phyloP scores from a whole-genome alignment of 179 eudicot genomes.

The Beta lomatogona region DNA sequence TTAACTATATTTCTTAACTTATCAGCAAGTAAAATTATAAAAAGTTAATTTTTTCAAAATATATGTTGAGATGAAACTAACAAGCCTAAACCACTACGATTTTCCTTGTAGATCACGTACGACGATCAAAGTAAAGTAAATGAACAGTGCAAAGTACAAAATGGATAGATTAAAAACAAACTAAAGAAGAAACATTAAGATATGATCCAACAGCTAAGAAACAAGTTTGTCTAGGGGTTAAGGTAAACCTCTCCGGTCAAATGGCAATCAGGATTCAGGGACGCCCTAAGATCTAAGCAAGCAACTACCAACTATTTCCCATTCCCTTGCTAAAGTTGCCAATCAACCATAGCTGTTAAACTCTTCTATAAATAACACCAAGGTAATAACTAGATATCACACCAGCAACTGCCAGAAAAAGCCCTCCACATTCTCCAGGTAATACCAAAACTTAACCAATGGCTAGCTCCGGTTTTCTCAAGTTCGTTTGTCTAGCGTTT shows the following conservation, averaged over 20 bases:
- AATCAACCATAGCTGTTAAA: background rate
- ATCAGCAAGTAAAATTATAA: no score
- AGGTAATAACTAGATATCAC: background rate
- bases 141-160: no score
- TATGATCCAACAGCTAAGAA: background rate
- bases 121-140: no score
- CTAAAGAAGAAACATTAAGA: background rate
- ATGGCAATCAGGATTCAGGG: background rate
- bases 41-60: no score
- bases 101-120: no score
- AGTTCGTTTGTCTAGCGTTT: conserved; percentile 16
- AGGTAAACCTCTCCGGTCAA: background rate
- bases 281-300: background rate
- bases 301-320: conserved; percentile 2
- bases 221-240: background rate
- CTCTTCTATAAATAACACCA: background rate
- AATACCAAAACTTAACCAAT: background rate
- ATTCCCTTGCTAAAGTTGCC: conserved; percentile 1
- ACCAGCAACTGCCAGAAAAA: background rate
- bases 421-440: background rate
- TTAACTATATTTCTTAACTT: no score
- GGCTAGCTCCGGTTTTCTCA: background rate
- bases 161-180: no score
- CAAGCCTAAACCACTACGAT: no score
- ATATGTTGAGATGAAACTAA: no score